phyloP scores from a whole-genome alignment of 495 filamentous ascomycete genomes.

The Chaetomium cochliodes region DNA sequence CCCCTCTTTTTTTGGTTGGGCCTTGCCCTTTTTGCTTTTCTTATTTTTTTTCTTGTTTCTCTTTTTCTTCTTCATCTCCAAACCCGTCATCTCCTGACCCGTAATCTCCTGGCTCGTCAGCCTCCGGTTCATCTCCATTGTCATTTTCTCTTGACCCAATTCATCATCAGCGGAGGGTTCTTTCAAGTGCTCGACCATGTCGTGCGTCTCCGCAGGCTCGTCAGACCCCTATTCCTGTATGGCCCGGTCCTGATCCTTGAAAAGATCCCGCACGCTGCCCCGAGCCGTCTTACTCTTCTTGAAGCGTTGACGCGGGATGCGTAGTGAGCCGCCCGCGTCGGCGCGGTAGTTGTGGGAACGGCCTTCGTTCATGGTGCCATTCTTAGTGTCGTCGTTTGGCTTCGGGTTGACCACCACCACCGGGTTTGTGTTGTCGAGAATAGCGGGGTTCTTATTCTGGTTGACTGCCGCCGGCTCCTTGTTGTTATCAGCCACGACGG shows the following conservation, averaged over 20 bases:
- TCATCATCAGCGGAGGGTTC: background rate
- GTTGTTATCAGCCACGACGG: background rate
- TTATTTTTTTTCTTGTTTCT: background rate
- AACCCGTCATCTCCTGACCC: too few relatives aligned
- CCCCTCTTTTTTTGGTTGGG: background rate
- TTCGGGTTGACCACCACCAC: background rate
- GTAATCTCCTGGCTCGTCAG: background rate
- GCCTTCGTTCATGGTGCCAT: background rate
- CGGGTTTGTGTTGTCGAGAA: too few relatives aligned
- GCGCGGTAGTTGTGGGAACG: constrained; percentile 3
- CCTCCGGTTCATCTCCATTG: too few relatives aligned
- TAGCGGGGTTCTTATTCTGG: background rate
- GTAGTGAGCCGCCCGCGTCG: constrained; percentile 22
- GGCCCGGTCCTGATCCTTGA: background rate
- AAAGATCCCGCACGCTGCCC: background rate
- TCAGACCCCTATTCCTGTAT: background rate
- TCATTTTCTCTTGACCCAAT: too few relatives aligned
- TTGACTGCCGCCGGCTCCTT: background rate
- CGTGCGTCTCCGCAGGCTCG: background rate
- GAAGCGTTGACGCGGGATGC: background rate
- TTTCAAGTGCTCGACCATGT: background rate
- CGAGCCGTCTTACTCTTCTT: background rate
- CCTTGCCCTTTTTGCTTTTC: background rate
- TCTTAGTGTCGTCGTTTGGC: too few relatives aligned
- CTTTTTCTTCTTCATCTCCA: background rate